Base-by-base conservation (phyloP, 2,329 filamentous ascomycete species). In the Lasiodiplodia citricola region DNA sequence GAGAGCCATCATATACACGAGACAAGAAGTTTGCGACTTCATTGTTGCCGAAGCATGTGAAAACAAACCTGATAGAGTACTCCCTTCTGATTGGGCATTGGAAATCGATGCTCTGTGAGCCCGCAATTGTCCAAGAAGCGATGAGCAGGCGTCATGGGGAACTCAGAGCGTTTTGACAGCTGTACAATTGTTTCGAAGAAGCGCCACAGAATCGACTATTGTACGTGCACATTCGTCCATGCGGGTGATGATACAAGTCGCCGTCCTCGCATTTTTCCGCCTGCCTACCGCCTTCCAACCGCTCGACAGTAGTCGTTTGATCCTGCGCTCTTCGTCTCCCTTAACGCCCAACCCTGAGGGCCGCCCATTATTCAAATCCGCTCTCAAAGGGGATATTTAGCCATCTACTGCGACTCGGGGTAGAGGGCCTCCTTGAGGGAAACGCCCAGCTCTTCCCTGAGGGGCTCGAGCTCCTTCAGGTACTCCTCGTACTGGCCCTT, bases 401-500 rank as follows among this genome's bases (percentile, higher is more conserved):
- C 25, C 31, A 28, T 64, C 47, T 64, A 64, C 44, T 64, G 60
- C 60, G 60, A 37, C 66, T 86, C 82, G 71, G 95, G 94, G 85
- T 94, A 98, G 82, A 98, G 87, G 78, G 93, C 90, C 87, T 98
- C 95, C 87, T 96, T 97, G 76, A 97, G 88, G 74, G 89, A 86
- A 77, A 98, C 89, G 76, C 95, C 95, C 72, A 98, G 90, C 86
- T 98, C 95, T 87, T 97, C 93, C 78, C 94, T 91, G 78, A 98
- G 87, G 73, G 91, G 87, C 87, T 97, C 93, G 75, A 99, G 93
- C 86, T 97, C 93, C 79, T 92, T 87, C 71, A 99, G 90, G 85
- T 97, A 97, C 86, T 97, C 91, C 80, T 97, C 88, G 86, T 99
- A 99, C 87, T 99, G 96, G 79, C 89, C 89, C 84, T 93, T 91